phyloP scores from a whole-genome alignment of 352 stramenopile species.

The Aphanomyces astaci region DNA sequence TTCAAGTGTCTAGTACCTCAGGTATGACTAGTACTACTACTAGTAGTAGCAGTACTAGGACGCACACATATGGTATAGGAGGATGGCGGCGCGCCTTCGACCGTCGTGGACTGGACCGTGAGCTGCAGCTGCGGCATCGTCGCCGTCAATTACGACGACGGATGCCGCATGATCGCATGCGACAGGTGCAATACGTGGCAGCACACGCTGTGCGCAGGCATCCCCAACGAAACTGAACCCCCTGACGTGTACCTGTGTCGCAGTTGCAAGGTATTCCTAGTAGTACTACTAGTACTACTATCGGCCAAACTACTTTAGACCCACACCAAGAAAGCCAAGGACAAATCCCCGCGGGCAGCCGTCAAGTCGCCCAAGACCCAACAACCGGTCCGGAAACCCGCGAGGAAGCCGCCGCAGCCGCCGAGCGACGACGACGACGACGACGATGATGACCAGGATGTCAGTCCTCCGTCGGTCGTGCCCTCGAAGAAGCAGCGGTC shows the following conservation, averaged over 20 bases:
- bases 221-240: conserved; percentile 44
- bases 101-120: conserved; percentile 1
- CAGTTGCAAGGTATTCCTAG: conserved; percentile 26
- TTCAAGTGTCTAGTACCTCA: conserved; percentile 31
- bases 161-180: conserved; percentile 25
- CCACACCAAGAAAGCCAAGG: not conserved
- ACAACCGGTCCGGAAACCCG: not conserved
- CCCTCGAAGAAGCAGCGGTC: not conserved
- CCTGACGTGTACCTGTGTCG: conserved; percentile 53
- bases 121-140: conserved; percentile 18
- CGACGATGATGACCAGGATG: conserved; percentile 12
- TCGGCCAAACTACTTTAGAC: too few species aligned
- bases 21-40: too few species aligned
- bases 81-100: not conserved
- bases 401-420: not conserved
- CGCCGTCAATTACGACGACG: conserved; percentile 17
- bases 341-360: not conserved
- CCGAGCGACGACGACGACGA: not conserved
- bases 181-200: conserved; percentile 40
- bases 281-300: too few species aligned
- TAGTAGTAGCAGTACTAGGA: not conserved
- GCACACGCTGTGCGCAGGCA: conserved; percentile 49
- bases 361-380: conserved; percentile 15
- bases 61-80: not conserved
- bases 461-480: not conserved